Base-by-base conservation (phyloP, 2,329 filamentous ascomycete genomes). In the Cordyceps pruinosa region DNA sequence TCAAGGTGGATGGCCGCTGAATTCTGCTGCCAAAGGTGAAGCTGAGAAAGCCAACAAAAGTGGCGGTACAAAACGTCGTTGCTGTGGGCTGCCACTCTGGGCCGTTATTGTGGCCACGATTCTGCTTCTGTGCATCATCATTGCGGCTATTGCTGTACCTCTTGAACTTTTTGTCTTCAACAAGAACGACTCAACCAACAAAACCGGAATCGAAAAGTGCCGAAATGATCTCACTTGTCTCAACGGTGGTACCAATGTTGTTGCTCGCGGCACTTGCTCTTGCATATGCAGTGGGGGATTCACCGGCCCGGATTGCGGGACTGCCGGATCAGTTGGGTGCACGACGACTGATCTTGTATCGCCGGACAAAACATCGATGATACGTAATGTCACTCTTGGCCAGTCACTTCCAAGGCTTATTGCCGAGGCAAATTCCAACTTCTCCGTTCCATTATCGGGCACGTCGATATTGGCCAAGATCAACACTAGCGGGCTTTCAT, bases 241-340 rank as follows among this genome's bases (percentile, higher is more conserved):
- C 53, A 96, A 97, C 62, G 90, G 90, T 10, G 93, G 93, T 28
- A 85, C 86, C 19, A 91, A 86, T 56, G 81, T 93, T 17, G 72
- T 90, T 21, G 82, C 80, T 17, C 77, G 83, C 57, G 81, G 83
- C 4, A 75, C 80, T 21, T 97, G 93, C 72, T 87, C 86, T 13
- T 99, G 93, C 69, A 84, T 97, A 44, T 99, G 93, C 71, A 84
- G 87, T 23, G 91, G 94, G 65, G 90, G 92, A 1, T 97, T 93
- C 69, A 92, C 88, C 0, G 80, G 81, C 15, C 71, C 73, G 23
- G 75, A 79, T 59, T 84, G 82, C 66, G 77, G 75, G 5, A 69
- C 71, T 25, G 68, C 72, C 2, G 76, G 75, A 49, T 69, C 75
- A 1, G 70, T 75, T 39, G 80, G 80, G 17, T 85, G 82, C 65